A percentile compares a stretch with the other conserved stretches of the same genome.
Evolutionary conservation across 1,139 yeast species (phyloP).

Genomic region (Pichia sp.): DNA sequence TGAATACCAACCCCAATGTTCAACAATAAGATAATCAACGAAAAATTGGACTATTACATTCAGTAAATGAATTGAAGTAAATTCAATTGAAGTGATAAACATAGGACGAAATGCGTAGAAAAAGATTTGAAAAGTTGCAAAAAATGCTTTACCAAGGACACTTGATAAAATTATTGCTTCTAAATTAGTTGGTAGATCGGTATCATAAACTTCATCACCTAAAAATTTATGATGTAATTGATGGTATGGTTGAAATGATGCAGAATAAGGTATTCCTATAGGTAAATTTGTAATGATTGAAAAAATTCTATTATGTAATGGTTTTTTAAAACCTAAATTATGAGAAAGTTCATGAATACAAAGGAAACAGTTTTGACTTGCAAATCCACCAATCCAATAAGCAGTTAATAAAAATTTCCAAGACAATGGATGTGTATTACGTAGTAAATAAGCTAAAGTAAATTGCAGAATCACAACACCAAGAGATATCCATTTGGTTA

Average conservation of each 20-base stretch:
- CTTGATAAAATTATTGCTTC: slow-evolving; percentile 73
- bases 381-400: slow-evolving; percentile 79
- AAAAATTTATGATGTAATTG: slow-evolving; percentile 84
- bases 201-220: slow-evolving; percentile 81
- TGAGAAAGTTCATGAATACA: slow-evolving; percentile 88
- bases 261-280: slow-evolving; percentile 84
- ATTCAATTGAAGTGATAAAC: slow-evolving; percentile 69
- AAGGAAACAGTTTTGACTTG: slow-evolving; percentile 74
- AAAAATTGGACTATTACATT: slow-evolving; percentile 57
- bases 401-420: slow-evolving; percentile 58
- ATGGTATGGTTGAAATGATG: slow-evolving; percentile 89
- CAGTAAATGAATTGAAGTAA: slow-evolving; percentile 67
- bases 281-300: slow-evolving; percentile 77
- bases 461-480: slow-evolving; percentile 64
- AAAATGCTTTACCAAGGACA: slow-evolving; percentile 81
- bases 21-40: slow-evolving; percentile 53
- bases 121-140: slow-evolving; percentile 82
- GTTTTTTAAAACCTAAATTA: slow-evolving; percentile 77
- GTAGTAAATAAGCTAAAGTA: slow-evolving; percentile 51
- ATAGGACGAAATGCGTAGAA: slow-evolving; percentile 89
- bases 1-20: slow-evolving; percentile 57
- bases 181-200: slow-evolving; percentile 76
- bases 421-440: slow-evolving; percentile 48
- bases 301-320: slow-evolving; percentile 69
- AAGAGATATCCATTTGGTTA: slow-evolving; percentile 68